Evolutionary conservation across 1,284 basidiomycete species (phyloP), one percentile per base, ranked within the genome.

Genomic region (Cerioporus squamosus): DNA sequence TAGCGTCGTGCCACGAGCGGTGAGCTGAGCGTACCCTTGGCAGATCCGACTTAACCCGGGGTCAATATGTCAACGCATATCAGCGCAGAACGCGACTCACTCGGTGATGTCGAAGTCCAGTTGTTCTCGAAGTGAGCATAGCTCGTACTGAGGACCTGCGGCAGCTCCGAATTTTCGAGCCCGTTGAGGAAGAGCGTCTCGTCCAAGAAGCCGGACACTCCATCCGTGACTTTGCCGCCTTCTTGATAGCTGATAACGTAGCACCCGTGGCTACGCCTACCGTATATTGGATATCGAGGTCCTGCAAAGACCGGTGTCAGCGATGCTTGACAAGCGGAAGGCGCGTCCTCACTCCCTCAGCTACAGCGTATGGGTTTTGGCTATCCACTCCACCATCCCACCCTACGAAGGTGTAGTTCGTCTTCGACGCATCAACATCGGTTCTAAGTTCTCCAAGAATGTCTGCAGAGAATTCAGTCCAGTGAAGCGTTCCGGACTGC

Each of bases 251-350:
- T 59, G 31, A 18, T 68, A 7, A 55, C 31, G 29, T 55, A 22
- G 60, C 59, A 77, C 75, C 81, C 78, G 74, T 82, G 83, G 71
- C 81, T 84, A 88, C 72, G 15, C 80, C 84, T 14, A 77, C 79
- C 8, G 83, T 80, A 55, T 86, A 86, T 72, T 88, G 83, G 38
- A 86, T 81, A 63, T 87, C 84, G 14, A 87, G 74, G 64, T 85
- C 84, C 36, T 29, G 26, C 9, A 14, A n/a, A 26, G 7, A 40
- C 46, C n/a, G 23, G n/a, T 23, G 22, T 26, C 5, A n/a, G 38
- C 5, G 20, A 8, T 36, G 10, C n/a, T n/a, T n/a, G n/a, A n/a
- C n/a, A n/a, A n/a, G n/a, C n/a, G n/a, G n/a, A n/a, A n/a, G 75
- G 33, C 14, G 12, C 33, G 33, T 36, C 3, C 33, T 36, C 44